Percentiles rank a stretch among this genome's conserved stretches.
These are phyloP conservation scores for Mortierella sp. DNA, from an alignment of 371 early-diverging fungal species.

Conservation along the genomic window DNA sequence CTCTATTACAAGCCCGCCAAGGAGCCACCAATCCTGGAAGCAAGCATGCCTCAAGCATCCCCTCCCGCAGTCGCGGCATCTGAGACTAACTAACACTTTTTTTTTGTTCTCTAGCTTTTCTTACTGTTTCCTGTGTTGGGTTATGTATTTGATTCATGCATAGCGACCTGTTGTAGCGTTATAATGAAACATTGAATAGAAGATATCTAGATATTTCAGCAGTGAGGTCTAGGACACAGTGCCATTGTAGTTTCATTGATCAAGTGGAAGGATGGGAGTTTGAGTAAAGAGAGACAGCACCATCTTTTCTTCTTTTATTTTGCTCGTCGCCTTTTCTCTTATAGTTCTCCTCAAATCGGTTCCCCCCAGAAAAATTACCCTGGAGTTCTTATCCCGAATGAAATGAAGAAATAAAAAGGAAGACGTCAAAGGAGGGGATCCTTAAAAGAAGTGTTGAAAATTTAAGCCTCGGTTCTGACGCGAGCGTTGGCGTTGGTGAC, in stretches of 20 bases:
- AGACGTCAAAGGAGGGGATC: not conserved
- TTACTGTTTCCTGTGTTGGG: not conserved
- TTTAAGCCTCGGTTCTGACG: slow-evolving; percentile 91
- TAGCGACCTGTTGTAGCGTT: no score
- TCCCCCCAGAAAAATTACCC: not conserved
- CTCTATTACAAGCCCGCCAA: slow-evolving; percentile 66
- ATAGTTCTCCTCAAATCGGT: no score
- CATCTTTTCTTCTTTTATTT: slow-evolving; percentile 32
- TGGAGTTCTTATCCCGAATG: not conserved
- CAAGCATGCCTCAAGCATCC: not conserved
- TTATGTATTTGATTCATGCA: no score
- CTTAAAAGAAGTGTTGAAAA: slow-evolving; percentile 61
- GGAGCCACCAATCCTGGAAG: slow-evolving; percentile 34
- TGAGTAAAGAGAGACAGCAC: slow-evolving; percentile 37
- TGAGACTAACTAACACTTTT: not conserved
- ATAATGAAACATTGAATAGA: no score
- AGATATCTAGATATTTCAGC: no score
- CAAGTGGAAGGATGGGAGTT: no score
- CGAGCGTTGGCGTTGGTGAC: slow-evolving; percentile 98
- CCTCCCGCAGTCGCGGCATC: not conserved
- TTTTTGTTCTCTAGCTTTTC: not conserved
- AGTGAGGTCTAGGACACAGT: no score
- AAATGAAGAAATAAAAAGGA: not conserved
- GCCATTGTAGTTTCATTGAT: no score
- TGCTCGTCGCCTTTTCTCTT: not conserved